Percentiles rank a stretch among this genome's conserved stretches.
phyloP scores from a whole-genome alignment of 441 rosid species.

The Euphorbia schlechtendalii region DNA sequence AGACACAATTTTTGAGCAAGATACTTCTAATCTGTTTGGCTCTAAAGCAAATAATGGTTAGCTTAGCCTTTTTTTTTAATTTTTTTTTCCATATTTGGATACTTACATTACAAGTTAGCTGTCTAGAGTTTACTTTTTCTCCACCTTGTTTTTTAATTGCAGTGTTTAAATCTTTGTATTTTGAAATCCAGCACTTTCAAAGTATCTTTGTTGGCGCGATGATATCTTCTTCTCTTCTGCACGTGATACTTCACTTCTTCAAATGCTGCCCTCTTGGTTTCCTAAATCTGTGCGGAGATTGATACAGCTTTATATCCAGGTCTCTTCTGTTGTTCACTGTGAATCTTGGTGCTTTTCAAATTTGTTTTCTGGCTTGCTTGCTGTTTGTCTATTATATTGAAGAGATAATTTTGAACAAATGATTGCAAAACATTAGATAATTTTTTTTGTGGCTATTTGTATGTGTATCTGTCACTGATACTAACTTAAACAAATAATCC shows the following conservation, averaged over 20 bases:
- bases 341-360: slow-evolving; percentile 3
- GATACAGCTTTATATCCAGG: slow-evolving; percentile 96
- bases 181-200: slow-evolving; percentile 56
- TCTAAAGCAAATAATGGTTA: slow-evolving; percentile 63
- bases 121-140: slow-evolving; percentile 13
- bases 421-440: background rate
- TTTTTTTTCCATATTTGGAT: slow-evolving; percentile 17
- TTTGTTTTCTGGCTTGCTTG: slow-evolving; percentile 10
- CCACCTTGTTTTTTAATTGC: slow-evolving; percentile 9
- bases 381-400: background rate
- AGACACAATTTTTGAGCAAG: slow-evolving; percentile 71
- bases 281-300: slow-evolving; percentile 89
- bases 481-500: background rate
- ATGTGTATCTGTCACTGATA: background rate
- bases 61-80: slow-evolving; percentile 22
- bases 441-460: background rate
- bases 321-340: slow-evolving; percentile 23
- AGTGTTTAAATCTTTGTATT: slow-evolving; percentile 23
- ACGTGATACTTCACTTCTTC: slow-evolving; percentile 90
- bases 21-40: slow-evolving; percentile 50
- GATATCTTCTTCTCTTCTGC: slow-evolving; percentile 80
- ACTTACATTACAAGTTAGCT: slow-evolving; percentile 6
- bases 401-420: background rate
- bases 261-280: slow-evolving; percentile 98
- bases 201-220: slow-evolving; percentile 93